These are phyloP conservation scores for Solanum dulcamara DNA, from an alignment of 257 asterid species.

Conservation along the genomic window DNA sequence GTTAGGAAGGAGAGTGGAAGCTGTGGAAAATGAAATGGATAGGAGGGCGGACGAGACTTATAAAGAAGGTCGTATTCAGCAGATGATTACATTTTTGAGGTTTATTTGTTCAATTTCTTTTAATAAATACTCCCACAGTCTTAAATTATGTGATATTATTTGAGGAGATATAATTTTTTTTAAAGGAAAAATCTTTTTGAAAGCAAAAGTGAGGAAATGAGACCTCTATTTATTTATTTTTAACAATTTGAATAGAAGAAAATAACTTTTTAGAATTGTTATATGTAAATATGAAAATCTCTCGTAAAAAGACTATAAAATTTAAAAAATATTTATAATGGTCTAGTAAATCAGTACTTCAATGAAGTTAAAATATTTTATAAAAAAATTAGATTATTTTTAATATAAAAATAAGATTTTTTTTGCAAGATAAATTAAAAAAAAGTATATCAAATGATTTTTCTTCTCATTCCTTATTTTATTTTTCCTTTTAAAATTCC, in stretches of 20 bases:
- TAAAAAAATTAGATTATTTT: not conserved
- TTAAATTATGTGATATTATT: not conserved
- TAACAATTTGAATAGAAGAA: no score
- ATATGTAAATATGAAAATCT: no score
- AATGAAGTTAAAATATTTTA: not conserved
- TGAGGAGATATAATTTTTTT: no score
- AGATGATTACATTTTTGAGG: not conserved
- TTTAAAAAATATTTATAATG: no score
- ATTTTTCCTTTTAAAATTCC: not conserved
- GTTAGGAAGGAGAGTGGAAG: not conserved
- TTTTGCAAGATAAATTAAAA: not conserved
- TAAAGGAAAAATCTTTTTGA: no score
- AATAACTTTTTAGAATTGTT: no score
- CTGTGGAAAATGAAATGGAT: slow-evolving; percentile 4
- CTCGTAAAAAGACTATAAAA: no score
- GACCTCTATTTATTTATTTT: no score
- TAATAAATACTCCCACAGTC: not conserved
- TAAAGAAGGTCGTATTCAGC: slow-evolving; percentile 3
- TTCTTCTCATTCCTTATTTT: not conserved
- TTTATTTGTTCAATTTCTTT: not conserved
- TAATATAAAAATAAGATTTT: not conserved
- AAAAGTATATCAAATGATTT: not conserved
- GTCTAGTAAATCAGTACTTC: no score
- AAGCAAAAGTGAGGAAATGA: no score
- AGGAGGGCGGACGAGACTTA: not conserved